Percentiles rank a stretch among this genome's conserved stretches.
phyloP scores from a whole-genome alignment of 441 rosid species.

The Hypseocharis bilobata region DNA sequence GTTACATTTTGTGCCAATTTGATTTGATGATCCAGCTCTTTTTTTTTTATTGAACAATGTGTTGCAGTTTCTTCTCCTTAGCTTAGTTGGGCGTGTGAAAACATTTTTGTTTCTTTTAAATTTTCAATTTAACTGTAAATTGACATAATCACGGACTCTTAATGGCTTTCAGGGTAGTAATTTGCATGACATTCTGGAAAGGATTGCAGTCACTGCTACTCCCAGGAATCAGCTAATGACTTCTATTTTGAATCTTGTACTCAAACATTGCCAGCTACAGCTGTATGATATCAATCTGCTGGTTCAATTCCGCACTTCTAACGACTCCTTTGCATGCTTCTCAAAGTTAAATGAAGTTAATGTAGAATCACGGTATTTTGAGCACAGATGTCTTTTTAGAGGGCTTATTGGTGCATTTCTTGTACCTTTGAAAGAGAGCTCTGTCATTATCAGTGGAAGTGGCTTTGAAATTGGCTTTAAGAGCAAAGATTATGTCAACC shows the following conservation, averaged over 20 bases:
- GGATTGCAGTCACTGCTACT: slow-evolving; percentile 31
- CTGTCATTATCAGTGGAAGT: slow-evolving; percentile 39
- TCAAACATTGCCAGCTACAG: slow-evolving; percentile 49
- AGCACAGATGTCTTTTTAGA: slow-evolving; percentile 42
- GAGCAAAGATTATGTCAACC: slow-evolving; percentile 35
- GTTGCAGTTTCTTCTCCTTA: background rate
- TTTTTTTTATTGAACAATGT: background rate
- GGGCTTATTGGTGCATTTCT: slow-evolving; percentile 45
- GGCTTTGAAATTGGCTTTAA: slow-evolving; percentile 48
- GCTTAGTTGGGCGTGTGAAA: slow-evolving; percentile 7
- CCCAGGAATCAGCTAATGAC: slow-evolving; percentile 37
- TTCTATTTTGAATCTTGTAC: slow-evolving; percentile 54
- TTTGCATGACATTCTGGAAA: slow-evolving; percentile 58
- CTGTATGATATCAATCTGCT: slow-evolving; percentile 36
- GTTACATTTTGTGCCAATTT: background rate
- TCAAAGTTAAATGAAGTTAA: slow-evolving; percentile 45
- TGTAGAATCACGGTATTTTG: slow-evolving; percentile 47
- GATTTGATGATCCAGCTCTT: background rate
- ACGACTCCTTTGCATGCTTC: slow-evolving; percentile 35
- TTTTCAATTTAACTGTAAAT: background rate
- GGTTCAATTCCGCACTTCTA: slow-evolving; percentile 41
- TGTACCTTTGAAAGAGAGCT: slow-evolving; percentile 41
- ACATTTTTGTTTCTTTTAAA: background rate
- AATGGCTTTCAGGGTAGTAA: slow-evolving; percentile 46
- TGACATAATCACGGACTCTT: slow-evolving; percentile 1